Evolutionary conservation across 129 eudicot species (phyloP), one percentile per base, ranked within the genome.

Genomic region (Tagetes patula): DNA sequence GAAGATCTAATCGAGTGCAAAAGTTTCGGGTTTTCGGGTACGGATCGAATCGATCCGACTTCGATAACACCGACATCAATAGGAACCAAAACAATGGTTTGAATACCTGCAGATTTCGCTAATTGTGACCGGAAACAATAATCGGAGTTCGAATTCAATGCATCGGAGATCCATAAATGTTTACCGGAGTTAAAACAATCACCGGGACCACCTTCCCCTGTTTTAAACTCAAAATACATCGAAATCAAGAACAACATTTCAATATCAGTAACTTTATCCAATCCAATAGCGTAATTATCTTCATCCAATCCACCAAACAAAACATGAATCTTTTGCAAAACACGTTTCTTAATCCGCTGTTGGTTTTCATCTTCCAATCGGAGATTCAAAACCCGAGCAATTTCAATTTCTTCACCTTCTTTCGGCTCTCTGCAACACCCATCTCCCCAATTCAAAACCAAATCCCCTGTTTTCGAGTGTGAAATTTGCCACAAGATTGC

Each of bases 381-480:
- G 20, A 83, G 65, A 12, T 75, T 79, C 12, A 84, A 41, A 67
- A 79, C 68, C 20, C 79, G 87, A 20, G 82, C 83, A 6, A 80
- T 71, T 69, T 86, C 87, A 7, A 78, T 67, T 42, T 90, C 96
- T 69, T 90, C 97, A 8, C 79, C 89, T 69, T 90, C 91, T 80
- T 61, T 79, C 2, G 96, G 91, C 79, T 95, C 97, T 52, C 99
- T 84, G 56, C 99, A 95, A 77, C 80, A 88, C 32, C 99, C 99
- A 78, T 90, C 99, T 38, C 99, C 99, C 99, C 99, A 95, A 11
- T 91, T 92, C 1, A 95, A 67, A 12, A 90, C 94, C 80, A 90
- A 53, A 75, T 95, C 97, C 4, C 97, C 97, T 0, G 83, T 46
- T 75, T 79, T 90, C 0, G 97, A 86, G 69, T 70, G 64, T 27